phyloP scores from a whole-genome alignment of 2,329 filamentous ascomycete genomes.

The Fusarium coicis region DNA sequence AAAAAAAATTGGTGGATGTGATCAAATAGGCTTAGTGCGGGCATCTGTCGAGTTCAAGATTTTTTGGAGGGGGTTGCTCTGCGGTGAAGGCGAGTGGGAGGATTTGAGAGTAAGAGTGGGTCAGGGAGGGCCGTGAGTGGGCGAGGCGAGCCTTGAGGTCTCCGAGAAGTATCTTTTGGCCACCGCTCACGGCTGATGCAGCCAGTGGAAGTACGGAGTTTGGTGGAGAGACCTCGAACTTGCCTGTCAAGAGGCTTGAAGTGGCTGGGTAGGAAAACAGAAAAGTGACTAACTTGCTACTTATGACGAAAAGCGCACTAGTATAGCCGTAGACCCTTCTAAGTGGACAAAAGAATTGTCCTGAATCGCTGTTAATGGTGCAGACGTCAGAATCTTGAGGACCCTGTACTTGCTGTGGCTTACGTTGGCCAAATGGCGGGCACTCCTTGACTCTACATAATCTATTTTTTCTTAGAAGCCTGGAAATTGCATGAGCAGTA shows the following conservation, averaged over 20 bases:
- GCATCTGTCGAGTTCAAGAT: slow-evolving; percentile 38
- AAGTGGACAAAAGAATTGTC: slow-evolving; percentile 17
- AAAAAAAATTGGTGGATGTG: slow-evolving; percentile 51
- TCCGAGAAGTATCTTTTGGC: slow-evolving; percentile 40
- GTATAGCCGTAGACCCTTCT: not conserved
- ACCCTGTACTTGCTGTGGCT: not conserved
- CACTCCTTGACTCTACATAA: slow-evolving; percentile 7
- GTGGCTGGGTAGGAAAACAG: slow-evolving; percentile 33
- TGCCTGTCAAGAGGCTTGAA: slow-evolving; percentile 28
- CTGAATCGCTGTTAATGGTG: slow-evolving; percentile 27
- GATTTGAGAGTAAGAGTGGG: slow-evolving; percentile 38
- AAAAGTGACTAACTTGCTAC: slow-evolving; percentile 27
- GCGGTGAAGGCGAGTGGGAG: slow-evolving; percentile 40
- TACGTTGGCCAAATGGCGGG: not conserved
- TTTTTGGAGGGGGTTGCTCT: slow-evolving; percentile 43
- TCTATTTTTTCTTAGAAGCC: slow-evolving; percentile 18
- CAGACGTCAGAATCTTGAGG: slow-evolving; percentile 17
- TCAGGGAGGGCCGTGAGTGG: slow-evolving; percentile 45
- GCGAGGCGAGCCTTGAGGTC: slow-evolving; percentile 29
- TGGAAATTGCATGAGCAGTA: not conserved
- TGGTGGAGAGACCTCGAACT: slow-evolving; percentile 10
- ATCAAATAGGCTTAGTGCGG: slow-evolving; percentile 48
- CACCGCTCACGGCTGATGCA: slow-evolving; percentile 33
- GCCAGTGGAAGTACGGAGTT: slow-evolving; percentile 33
- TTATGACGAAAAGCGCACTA: slow-evolving; percentile 32